Evolutionary conservation across 202 grass and related monocot species (phyloP).

Genomic region (Setaria italica): DNA sequence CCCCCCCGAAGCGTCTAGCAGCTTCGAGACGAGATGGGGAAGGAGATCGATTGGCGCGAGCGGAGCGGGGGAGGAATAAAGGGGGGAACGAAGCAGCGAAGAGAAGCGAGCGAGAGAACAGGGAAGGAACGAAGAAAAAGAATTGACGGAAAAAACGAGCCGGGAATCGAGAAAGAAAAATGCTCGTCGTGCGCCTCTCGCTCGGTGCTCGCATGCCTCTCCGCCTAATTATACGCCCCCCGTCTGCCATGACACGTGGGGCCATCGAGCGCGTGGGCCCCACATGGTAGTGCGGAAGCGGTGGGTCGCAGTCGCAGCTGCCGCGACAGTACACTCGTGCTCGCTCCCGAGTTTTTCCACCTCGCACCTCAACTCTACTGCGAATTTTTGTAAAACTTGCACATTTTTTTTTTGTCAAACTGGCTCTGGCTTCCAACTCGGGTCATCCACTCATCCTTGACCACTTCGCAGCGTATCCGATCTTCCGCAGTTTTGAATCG

Average conservation of each 20-base stretch:
- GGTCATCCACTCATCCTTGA: background rate
- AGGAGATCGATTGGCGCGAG: background rate
- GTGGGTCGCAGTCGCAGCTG: background rate
- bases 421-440: background rate
- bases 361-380: background rate
- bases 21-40: slow-evolving; percentile 36
- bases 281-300: background rate
- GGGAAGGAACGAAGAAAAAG: background rate
- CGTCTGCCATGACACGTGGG: slow-evolving; percentile 37
- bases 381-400: background rate
- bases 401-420: background rate
- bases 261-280: background rate
- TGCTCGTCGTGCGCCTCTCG: slow-evolving; percentile 14
- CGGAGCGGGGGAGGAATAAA: background rate
- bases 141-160: background rate
- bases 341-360: background rate
- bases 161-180: background rate
- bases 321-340: background rate
- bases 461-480: background rate
- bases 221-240: background rate
- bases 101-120: background rate
- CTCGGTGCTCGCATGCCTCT: background rate
- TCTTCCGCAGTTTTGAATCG: background rate
- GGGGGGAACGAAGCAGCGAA: background rate
- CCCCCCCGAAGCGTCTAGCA: slow-evolving; percentile 33